Evolutionary conservation across 306 rosid genomes (phyloP), one percentile per base, ranked within the genome.

Genomic region (Glycine latifolia): DNA sequence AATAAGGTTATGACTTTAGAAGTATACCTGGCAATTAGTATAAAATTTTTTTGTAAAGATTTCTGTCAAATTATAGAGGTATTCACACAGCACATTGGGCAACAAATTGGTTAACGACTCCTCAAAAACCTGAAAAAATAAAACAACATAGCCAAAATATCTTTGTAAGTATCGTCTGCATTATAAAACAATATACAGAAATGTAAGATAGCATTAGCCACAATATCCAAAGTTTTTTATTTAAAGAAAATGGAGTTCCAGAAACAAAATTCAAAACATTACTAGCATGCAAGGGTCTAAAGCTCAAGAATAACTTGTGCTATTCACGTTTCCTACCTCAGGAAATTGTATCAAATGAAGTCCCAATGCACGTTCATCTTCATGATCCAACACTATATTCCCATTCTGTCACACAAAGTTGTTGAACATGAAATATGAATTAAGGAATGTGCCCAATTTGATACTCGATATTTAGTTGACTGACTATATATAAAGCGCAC

Each of bases 341-440:
- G 99, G 84, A 87, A 95, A 95, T 71, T 88, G 94, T 47, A 93
- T 79, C 88, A 95, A 83, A 77, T 95, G 94, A 79, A 93, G 90
- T 67, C 93, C 99, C 88, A 95, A 61, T 16, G 82, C 84, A 15
- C 96, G 92, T 87, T 93, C 99, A 69, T 90, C 97, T 7, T 80
- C 86, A 61, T 93, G 97, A 78, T 77, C 93, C 88, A 95, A 79
- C 53, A 83, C 90, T 67, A 93, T 76, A 15, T 13, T 73, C 80
- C 93, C 97, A 43, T 53, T 79, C 99, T 93, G 89, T 26, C 14
- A 56, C 47, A 8, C 47, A 5, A 15, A 75, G 56, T 67, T 67
- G 54, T 17, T 48, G 46, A 79, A 41, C 58, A 66, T 63, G 1
- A 58, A 56, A 56, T 71, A 52, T 37, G 67, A 52, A 6, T 26